Base-by-base conservation (phyloP, 352 stramenopile species). In the Pythium plurisporium region DNA sequence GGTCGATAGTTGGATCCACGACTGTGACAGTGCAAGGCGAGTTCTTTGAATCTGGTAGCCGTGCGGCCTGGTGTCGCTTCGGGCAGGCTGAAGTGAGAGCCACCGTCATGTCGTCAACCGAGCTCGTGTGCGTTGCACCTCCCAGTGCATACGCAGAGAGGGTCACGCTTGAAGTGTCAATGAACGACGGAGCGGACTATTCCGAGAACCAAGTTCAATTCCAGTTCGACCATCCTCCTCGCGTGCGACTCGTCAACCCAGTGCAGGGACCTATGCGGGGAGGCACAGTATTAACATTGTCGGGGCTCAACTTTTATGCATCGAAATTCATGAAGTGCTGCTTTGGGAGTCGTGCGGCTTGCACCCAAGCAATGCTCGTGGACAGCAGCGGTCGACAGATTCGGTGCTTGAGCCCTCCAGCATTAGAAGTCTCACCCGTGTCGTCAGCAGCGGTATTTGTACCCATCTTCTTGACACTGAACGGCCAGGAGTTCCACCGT, bases 141-240 rank as follows among this genome's bases (percentile, higher is more conserved):
- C 12, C 29, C 2, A 76, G 62, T 49, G 25, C 33, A 1, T 73
- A 55, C 41, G 68, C 72, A 8, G 69, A 82, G 45, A 41, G 31
- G 19, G 67, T 86, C 1, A 3, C 34, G 4, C 55, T 97, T 5
- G 76, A 89, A 31, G 62, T 97, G 17, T 95, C 76, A 1, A 69
- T 93, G 19, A 97, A 98, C 59, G 69, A 89, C 53, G 90, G 89
- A 5, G 69, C 95, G 25, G 92, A 98, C 37, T 98, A 92, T 44
- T 90, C 85, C 5, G 42, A 71, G 8, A 89, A 89, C 65, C 67
- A 64, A 5, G 65, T 83, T 1, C 37, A 69, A 8, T 94, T 91
- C 62, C 68, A 65, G 3, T 96, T 95, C 52, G 66, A 78, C 20
- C 27, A 58, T 7, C 31, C 70, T 10, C 69, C 77, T 19, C 53